Base-by-base conservation (phyloP, 1,284 basidiomycete species). In the Ceratobasidium theobromae region DNA sequence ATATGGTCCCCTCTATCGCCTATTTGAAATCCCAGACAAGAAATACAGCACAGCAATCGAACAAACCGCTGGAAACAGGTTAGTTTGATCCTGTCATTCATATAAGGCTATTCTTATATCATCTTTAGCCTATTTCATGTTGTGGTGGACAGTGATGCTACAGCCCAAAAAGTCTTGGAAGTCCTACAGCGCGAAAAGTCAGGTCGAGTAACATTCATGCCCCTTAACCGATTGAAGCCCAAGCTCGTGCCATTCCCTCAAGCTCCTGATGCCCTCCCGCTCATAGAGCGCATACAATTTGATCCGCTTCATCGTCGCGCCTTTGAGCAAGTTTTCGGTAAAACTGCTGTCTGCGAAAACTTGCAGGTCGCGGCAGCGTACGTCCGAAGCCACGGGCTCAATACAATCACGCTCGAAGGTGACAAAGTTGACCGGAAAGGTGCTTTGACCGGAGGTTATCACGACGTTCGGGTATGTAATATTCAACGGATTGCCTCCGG, bases 351-450 rank as follows among this genome's bases (percentile, higher is more conserved):
- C 38, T 98, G 96, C 75, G 85, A 89, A 33, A 93, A 96, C 73
- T 84, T 99, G 66, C 88, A 89, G 9, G 89, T 95, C 71, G 96
- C 95, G 6, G 91, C 94, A 3, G 91, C 93, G 4, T 99, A 98
- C 76, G 94, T 96, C 53, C 91, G 96, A 74, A 91, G 88, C 72
- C 94, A 98, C 74, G 88, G 88, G 3, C 88, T 99, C 74, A 98
- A 97, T 76, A 95, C 94, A 8, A 98, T 99, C 76, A 99, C 97
- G 3, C 83, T 98, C 45, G 95, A 98, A 70, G 97, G 97, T 62
- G 97, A 99, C 80, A 95, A 95, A 73, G 95, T 97, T 45, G 96
- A 99, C 75, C 86, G 95, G 65, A 98, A 96, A 75, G 97, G 97
- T 71, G 88, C 95, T 0, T 78, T 99, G 41, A 97, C 95, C 0